Conservation (phyloP, 192 early-diverging fungal species). For the Bifiguratus adelaidae region DNA sequence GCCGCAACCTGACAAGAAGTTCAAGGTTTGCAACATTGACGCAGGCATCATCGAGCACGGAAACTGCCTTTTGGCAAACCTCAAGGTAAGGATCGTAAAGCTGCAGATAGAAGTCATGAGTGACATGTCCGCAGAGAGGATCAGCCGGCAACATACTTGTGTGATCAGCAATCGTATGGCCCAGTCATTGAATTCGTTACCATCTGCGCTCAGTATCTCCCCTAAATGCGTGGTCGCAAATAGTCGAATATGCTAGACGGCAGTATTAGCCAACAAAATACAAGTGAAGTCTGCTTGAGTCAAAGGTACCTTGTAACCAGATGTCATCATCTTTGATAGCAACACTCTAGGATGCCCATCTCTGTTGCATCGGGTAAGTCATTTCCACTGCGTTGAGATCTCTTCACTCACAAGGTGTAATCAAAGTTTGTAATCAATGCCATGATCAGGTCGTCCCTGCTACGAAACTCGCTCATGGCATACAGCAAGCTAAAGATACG, state of each 20-base stretch:
- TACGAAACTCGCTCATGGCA: conserved; percentile 62
- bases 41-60: conserved; percentile 57
- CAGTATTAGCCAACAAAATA: neutral
- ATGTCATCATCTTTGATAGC: conserved; percentile 76
- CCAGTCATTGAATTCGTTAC: conserved; percentile 59
- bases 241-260: conserved; percentile 46
- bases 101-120: conserved; percentile 14
- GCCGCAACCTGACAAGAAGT: conserved; percentile 53
- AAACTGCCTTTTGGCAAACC: conserved; percentile 59
- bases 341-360: conserved; percentile 75
- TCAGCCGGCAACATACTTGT: conserved; percentile 24
- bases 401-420: conserved; percentile 41
- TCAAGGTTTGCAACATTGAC: conserved; percentile 55
- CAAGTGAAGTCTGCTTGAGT: neutral
- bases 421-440: conserved; percentile 62
- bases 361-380: conserved; percentile 12
- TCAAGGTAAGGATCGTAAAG: conserved; percentile 68
- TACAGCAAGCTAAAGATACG: conserved; percentile 74
- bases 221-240: conserved; percentile 66
- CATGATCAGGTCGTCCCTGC: conserved; percentile 69
- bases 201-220: conserved; percentile 41
- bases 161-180: conserved; percentile 57
- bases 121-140: neutral
- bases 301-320: conserved; percentile 56
- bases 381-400: neutral